Evolutionary conservation across 306 rosid species (phyloP), one percentile per base, ranked within the genome.

Genomic region (Oemleria cerasiformis): DNA sequence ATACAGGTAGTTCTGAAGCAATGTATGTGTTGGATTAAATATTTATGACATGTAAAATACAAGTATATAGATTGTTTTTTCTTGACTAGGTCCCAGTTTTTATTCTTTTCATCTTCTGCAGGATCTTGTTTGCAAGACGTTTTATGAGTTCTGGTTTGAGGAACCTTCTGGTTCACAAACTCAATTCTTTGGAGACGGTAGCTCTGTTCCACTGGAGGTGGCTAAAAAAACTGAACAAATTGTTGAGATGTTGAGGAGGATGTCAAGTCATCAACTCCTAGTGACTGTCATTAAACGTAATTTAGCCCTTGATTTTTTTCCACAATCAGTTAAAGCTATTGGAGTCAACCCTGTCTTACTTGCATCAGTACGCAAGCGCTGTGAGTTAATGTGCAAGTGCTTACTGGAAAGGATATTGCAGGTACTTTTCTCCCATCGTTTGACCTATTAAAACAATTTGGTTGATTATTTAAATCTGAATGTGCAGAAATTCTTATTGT

Each of bases 111-210:
- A 21, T 79, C 30, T 17, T 81, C 65, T 23, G 23, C 83, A 94
- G 99, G 99, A 94, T 80, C 92, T 94, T 85, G 99, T 94, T 78
- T 91, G 97, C 86, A 94, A 91, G 87, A 94, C 99, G 55, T 89
- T 94, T 80, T 80, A 86, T 78, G 99, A 94, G 81, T 91, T 94
- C 77, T 94, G 99, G 97, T 94, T 94, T 78, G 99, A 94, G 91
- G 99, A 91, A 83, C 91, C 92, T 79, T 77, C 92, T 65, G 78
- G 83, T 67, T 79, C 88, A 40, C 92, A 91, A 80, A 77, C 86
- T 68, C 89, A 71, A 68, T 84, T 79, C 80, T 91, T 82, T 79
- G 90, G 87, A 80, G 97, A 86, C 75, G 99, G 92, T 21, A 94
- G 96, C 83, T 88, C 90, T 47, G 92, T 91, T 82, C 92, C 99